These are phyloP conservation scores for Botrytis squamosa DNA, from an alignment of 2,329 filamentous ascomycete genomes.

Conservation along the genomic window DNA sequence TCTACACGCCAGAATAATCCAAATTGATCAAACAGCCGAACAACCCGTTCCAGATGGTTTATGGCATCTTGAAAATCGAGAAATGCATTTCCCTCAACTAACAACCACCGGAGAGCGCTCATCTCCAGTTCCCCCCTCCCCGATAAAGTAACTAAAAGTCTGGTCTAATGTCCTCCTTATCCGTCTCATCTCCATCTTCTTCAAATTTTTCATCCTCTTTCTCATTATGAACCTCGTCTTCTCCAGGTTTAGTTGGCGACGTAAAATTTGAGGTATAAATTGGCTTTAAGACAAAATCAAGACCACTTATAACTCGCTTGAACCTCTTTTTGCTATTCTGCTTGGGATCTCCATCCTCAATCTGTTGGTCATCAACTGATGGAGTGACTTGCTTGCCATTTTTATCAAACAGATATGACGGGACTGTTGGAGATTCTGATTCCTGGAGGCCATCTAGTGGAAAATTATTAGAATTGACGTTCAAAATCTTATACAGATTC, in stretches of 20 bases:
- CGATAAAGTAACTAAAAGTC: not conserved
- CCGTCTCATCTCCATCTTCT: not conserved
- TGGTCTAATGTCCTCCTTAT: not conserved
- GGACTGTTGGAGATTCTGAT: constrained; percentile 6
- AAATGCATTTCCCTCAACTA: not conserved
- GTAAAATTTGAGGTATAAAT: not conserved
- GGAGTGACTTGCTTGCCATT: constrained; percentile 59
- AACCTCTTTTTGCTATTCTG: constrained; percentile 33
- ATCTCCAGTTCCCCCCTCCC: not conserved
- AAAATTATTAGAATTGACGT: constrained; percentile 19
- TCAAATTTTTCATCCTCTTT: not conserved
- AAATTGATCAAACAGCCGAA: not conserved
- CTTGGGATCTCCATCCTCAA: constrained; percentile 45
- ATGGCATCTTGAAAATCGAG: not conserved
- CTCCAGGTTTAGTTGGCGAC: constrained; percentile 10
- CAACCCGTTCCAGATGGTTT: not conserved
- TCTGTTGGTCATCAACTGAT: constrained; percentile 50
- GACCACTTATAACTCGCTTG: constrained; percentile 21
- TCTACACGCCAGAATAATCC: not conserved
- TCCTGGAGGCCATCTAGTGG: constrained; percentile 23
- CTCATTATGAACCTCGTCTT: not conserved
- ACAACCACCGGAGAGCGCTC: not conserved
- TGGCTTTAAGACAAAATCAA: constrained; percentile 22
- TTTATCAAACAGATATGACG: constrained; percentile 48
- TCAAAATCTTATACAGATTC: not conserved